Evolutionary conservation across 768 basidiomycete species (phyloP).

Genomic region (Rhizopogon roseolus): DNA sequence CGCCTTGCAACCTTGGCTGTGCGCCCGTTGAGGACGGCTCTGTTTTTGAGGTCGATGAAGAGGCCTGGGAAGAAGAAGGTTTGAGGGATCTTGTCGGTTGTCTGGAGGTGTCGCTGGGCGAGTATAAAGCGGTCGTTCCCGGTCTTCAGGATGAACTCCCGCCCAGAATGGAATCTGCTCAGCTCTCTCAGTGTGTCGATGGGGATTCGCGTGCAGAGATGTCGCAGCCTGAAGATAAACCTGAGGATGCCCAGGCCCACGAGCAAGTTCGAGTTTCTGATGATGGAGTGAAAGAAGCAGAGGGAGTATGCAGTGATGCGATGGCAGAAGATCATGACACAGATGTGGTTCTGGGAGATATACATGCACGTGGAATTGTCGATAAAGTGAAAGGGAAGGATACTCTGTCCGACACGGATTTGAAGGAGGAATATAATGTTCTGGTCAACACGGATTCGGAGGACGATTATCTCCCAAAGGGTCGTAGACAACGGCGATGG

Average conservation of each 20-base stretch:
- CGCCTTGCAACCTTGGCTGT: neutral
- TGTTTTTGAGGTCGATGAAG: neutral
- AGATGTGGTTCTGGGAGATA: too few relatives aligned
- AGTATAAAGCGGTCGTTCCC: neutral
- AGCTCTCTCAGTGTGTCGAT: neutral
- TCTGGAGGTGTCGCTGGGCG: neutral
- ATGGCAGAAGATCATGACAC: neutral
- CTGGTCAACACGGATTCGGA: too few relatives aligned
- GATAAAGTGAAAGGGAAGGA: neutral
- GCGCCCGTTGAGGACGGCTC: neutral
- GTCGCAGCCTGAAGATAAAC: neutral
- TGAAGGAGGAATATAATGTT: too few relatives aligned
- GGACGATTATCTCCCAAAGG: too few relatives aligned
- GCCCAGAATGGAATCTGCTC: neutral
- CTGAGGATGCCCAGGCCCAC: neutral
- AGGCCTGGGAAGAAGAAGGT: neutral
- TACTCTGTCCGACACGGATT: too few relatives aligned
- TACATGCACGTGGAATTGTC: too few relatives aligned
- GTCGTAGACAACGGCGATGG: neutral
- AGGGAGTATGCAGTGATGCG: neutral
- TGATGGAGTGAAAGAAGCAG: neutral
- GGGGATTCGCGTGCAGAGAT: neutral
- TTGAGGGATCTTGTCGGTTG: neutral
- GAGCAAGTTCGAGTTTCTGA: neutral
- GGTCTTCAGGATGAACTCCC: neutral